phyloP scores from a whole-genome alignment of 2,329 filamentous ascomycete genomes.

The Fusarium xylarioides region DNA sequence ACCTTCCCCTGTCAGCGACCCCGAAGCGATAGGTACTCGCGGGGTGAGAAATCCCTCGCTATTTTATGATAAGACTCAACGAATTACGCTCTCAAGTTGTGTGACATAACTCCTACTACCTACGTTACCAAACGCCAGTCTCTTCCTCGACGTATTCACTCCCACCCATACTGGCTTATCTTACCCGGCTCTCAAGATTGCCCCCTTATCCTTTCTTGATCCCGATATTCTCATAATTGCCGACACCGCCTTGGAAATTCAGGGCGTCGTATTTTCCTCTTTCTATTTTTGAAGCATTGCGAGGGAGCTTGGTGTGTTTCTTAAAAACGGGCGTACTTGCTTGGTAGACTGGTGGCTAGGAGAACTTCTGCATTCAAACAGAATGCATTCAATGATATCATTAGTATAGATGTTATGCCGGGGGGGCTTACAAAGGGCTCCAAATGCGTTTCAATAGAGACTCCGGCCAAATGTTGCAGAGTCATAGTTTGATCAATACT shows the following conservation, averaged over 20 bases:
- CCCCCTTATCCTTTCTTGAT: conserved; percentile 8
- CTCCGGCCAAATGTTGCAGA: neutral
- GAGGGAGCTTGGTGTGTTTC: conserved; percentile 43
- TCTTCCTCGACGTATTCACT: conserved; percentile 16
- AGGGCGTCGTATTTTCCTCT: conserved; percentile 4
- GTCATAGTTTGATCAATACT: neutral
- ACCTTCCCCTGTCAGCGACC: conserved; percentile 54
- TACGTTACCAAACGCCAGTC: conserved; percentile 8
- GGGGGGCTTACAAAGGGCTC: neutral
- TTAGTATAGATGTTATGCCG: conserved; percentile 20
- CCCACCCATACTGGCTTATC: conserved; percentile 1
- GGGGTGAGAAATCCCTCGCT: conserved; percentile 44
- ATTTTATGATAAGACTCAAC: conserved; percentile 16
- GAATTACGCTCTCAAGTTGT: conserved; percentile 9
- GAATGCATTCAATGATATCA: conserved; percentile 19
- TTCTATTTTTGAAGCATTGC: conserved; percentile 39
- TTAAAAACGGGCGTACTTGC: conserved; percentile 32
- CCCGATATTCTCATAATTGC: conserved; percentile 9
- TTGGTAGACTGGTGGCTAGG: conserved; percentile 30
- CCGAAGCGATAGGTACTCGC: conserved; percentile 56
- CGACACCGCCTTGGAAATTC: conserved; percentile 10
- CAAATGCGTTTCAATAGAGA: conserved; percentile 9
- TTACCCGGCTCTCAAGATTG: conserved; percentile 9
- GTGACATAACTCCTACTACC: conserved; percentile 3
- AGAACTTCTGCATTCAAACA: conserved; percentile 11